A percentile compares a stretch with the other conserved stretches of the same genome.
These are phyloP conservation scores for Sporothrix protearum DNA, from an alignment of 2,329 filamentous ascomycete genomes.

Conservation along the genomic window DNA sequence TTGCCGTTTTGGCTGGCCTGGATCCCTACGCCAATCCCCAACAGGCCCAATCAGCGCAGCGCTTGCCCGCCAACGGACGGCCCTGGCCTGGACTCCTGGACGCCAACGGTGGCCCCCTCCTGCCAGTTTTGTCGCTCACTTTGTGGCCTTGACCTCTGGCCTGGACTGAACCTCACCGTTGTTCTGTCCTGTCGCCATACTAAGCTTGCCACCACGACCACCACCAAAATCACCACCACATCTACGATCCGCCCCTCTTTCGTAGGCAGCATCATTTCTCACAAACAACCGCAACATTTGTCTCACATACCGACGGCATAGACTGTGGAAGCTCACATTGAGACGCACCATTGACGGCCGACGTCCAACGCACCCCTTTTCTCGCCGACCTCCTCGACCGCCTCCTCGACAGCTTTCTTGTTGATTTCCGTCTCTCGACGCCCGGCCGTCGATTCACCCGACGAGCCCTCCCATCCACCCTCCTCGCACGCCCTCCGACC, in stretches of 20 bases:
- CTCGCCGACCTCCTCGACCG: not conserved
- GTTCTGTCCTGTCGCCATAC: conserved; percentile 6
- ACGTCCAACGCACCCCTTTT: not conserved
- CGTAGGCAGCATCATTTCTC: conserved; percentile 13
- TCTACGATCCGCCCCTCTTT: conserved; percentile 6
- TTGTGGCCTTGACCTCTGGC: not conserved
- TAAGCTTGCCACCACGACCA: not conserved
- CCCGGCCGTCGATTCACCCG: conserved; percentile 13
- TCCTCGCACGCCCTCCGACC: not conserved
- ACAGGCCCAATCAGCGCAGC: not conserved
- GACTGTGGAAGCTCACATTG: not conserved
- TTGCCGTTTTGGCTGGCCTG: not conserved
- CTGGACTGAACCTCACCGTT: conserved; percentile 8
- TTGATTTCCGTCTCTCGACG: not conserved
- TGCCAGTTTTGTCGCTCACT: not conserved
- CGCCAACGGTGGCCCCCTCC: not conserved
- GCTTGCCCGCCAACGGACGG: not conserved
- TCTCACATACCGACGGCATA: not conserved
- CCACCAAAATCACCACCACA: not conserved
- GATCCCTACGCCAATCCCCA: not conserved
- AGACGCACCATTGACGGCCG: not conserved
- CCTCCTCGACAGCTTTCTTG: not conserved
- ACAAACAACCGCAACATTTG: not conserved
- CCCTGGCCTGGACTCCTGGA: not conserved
- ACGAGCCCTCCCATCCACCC: not conserved